Evolutionary conservation across 768 basidiomycete genomes (phyloP).

Genomic region (Coprinopsis strossmayeri): DNA sequence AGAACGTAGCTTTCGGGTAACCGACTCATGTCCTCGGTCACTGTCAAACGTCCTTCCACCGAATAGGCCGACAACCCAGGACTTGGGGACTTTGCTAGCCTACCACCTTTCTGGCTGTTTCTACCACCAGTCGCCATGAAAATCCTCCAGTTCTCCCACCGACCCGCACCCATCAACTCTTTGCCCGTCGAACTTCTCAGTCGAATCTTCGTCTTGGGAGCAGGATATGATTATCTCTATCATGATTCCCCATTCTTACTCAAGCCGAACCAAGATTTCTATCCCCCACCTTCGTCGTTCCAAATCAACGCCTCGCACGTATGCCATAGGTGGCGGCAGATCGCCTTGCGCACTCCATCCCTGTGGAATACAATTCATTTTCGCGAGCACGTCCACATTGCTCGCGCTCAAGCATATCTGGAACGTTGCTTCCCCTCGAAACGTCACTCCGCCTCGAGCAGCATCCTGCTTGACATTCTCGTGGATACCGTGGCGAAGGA

Average conservation of each 20-base stretch:
- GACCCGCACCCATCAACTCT: conserved; percentile 29
- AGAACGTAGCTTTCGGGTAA: conserved; percentile 6
- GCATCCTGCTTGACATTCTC: conserved; percentile 49
- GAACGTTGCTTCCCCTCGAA: conserved; percentile 22
- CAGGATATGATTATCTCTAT: conserved; percentile 37
- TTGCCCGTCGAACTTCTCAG: conserved; percentile 57
- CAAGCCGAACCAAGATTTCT: conserved; percentile 38
- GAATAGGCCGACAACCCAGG: conserved; percentile 4
- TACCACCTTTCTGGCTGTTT: not conserved
- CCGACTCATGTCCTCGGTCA: conserved; percentile 8
- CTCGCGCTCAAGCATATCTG: conserved; percentile 41
- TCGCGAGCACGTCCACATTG: conserved; percentile 41
- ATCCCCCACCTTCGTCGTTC: conserved; percentile 36
- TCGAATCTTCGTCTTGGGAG: conserved; percentile 50
- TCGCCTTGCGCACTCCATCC: conserved; percentile 42
- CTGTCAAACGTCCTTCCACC: conserved; percentile 2
- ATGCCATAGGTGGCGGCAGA: conserved; percentile 47
- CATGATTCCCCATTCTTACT: conserved; percentile 41
- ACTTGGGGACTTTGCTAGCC: not conserved
- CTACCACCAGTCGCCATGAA: conserved; percentile 2
- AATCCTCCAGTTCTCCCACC: conserved; percentile 15
- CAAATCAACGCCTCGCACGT: conserved; percentile 55
- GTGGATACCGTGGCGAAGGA: conserved; percentile 47
- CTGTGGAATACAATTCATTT: conserved; percentile 56
- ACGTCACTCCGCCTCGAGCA: too few relatives aligned